Base-by-base conservation (phyloP, 805 yeast genomes). In the Starmera pachycereana region DNA sequence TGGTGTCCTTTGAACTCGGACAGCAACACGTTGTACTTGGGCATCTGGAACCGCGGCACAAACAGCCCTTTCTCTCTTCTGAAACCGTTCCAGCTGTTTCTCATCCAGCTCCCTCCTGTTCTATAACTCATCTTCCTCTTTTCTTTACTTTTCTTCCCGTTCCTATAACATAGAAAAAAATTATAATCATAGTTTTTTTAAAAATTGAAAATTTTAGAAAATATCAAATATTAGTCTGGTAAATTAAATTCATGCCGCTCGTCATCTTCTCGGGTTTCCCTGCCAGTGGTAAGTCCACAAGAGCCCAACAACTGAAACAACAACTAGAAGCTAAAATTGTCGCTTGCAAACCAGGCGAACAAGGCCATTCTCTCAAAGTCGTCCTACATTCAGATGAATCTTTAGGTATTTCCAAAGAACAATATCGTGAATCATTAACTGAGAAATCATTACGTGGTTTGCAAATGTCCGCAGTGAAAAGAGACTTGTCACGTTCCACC, bases 1-100 rank as follows among this genome's bases (percentile, higher is more conserved):
- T 90, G 97, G 56, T 89, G 97, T 11, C 97, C 96, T 50, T 86
- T 86, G 62, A 87, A 87, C 57, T 84, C 88, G 1, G 92, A 77
- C 16, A 81, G 60, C 1, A 78, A 68, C 12, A 88, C 72, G 38
- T 75, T 74, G 55, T 82, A 82, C 12, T 71, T 68, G 2, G 96
- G 96, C 51, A 89, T 89, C n/a, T 59, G 56, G 30, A 63, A 52
- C 38, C 97, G 61, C 1, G 97, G 96, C 12, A 70, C 55, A 53
- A 87, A 87, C 18, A 40, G 44, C 32, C n/a, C 18, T 14, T 19
- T 13, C 13, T 16, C 8, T 12, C 27, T n/a, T 13, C 6, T 18
- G 27, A 36, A n/a, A 8, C 9, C 25, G 11, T 32, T 25, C 18
- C 16, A 34, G 19, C 16, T 25, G 12, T 8, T 11, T 8, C 19